Percentiles rank a stretch among this genome's conserved stretches.
Evolutionary conservation across 306 rosid species (phyloP).

Genomic region (Dryas octopetala): DNA sequence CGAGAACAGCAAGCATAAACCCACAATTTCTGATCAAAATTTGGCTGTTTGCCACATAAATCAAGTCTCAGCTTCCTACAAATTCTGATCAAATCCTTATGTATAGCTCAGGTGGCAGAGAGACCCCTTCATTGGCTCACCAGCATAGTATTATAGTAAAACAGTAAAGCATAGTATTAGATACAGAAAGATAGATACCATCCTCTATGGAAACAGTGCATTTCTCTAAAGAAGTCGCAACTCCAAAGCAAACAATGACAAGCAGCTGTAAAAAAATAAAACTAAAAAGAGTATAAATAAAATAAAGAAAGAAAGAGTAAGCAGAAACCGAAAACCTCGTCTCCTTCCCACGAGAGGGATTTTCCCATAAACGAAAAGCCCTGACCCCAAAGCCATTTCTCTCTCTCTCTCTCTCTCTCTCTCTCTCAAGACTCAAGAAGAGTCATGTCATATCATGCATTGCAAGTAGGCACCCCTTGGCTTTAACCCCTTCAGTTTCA

Average conservation of each 20-base stretch:
- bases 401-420: constrained; percentile 3
- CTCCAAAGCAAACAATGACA: constrained; percentile 6
- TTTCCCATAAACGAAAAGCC: constrained; percentile 39
- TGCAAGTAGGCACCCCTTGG: constrained; percentile 9
- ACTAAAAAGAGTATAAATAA: not conserved
- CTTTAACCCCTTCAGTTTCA: constrained; percentile 33
- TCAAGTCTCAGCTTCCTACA: not conserved
- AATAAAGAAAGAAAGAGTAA: not conserved
- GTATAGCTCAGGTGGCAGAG: not conserved
- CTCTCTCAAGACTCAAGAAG: constrained; percentile 24
- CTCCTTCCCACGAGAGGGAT: constrained; percentile 49
- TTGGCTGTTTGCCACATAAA: not conserved
- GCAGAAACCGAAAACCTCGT: constrained; percentile 45
- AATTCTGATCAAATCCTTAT: not conserved
- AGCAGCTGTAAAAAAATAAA: not conserved
- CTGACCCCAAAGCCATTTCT: constrained; percentile 38
- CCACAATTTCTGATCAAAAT: not conserved
- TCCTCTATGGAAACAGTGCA: constrained; percentile 6
- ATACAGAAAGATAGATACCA: not conserved
- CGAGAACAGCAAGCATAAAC: not conserved
- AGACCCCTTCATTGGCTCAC: not conserved
- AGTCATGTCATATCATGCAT: constrained; percentile 81
- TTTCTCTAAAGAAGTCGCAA: not conserved
- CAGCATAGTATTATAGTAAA: constrained; percentile 18
- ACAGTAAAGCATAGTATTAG: not conserved